Evolutionary conservation across 306 rosid species (phyloP), one percentile per base, ranked within the genome.

Genomic region (Prunus padus): DNA sequence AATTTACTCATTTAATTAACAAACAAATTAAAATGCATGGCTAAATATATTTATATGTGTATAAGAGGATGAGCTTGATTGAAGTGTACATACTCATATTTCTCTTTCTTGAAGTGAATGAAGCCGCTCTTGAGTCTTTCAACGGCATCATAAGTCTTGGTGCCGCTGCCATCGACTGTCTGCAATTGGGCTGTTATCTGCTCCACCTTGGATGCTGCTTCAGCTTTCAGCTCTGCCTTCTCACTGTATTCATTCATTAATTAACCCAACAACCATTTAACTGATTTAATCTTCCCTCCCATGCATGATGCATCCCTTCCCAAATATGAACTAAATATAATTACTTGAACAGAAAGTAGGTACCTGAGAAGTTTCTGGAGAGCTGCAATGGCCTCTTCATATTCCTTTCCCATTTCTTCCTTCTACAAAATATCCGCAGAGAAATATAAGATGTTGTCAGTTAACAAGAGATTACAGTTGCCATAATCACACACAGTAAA

Each of bases 291-390:
- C 42, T 9, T 37, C 42, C 42, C 42, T 37, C 9, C 42, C 42
- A 37, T 37, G 42, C 42, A 37, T 37, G n/a, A n/a, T n/a, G n/a
- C n/a, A n/a, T n/a, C n/a, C n/a, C n/a, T n/a, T n/a, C 42, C 42
- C 42, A 37, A 37, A 37, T 6, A 0, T 1, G 42, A 37, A 37
- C 42, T n/a, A n/a, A n/a, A n/a, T n/a, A n/a, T n/a, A n/a, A n/a
- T n/a, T n/a, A n/a, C n/a, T n/a, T 6, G 42, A 37, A 37, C 9
- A 37, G 42, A 37, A 37, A 37, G 9, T 5, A 37, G 7, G 42
- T 76, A 94, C 98, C 83, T 92, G 78, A 95, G 89, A 73, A 95
- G 91, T 59, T 88, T 92, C 86, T 92, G 80, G 67, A 95, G 96
- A 52, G 81, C 90, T 13, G 87, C 87, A 90, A 95, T 84, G 61